These are phyloP conservation scores for Sugiyamaella japonica DNA, from an alignment of 1,139 yeast species.

Conservation along the genomic window DNA sequence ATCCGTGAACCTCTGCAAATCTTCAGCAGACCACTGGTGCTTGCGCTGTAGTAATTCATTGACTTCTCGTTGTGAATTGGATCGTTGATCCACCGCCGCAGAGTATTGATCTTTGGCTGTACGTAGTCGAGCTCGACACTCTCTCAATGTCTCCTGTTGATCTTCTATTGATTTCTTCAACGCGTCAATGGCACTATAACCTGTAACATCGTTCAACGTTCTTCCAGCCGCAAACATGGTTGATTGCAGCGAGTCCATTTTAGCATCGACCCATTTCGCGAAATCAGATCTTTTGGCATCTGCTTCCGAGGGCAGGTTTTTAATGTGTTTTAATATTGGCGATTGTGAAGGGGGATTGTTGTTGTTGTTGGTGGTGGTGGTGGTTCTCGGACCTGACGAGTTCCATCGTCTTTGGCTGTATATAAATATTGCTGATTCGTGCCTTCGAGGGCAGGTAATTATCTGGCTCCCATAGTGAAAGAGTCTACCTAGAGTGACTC, in stretches of 20 bases:
- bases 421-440: too few species aligned
- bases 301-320: conserved; percentile 46
- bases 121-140: conserved; percentile 52
- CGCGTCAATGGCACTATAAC: conserved; percentile 78
- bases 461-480: too few species aligned
- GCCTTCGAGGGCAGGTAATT: too few species aligned
- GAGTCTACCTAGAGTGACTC: too few species aligned
- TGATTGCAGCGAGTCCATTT: conserved; percentile 64
- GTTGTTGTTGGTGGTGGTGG: not conserved
- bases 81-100: conserved; percentile 63
- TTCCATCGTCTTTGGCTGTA: too few species aligned
- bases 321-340: conserved; percentile 19
- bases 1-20: conserved; percentile 80
- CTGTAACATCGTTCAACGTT: conserved; percentile 86
- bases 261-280: conserved; percentile 55
- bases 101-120: conserved; percentile 55
- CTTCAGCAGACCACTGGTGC: conserved; percentile 73
- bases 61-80: conserved; percentile 77
- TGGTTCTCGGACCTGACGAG: not conserved
- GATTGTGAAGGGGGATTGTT: not conserved
- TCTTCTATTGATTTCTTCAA: conserved; percentile 61
- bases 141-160: conserved; percentile 49
- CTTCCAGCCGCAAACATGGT: conserved; percentile 69
- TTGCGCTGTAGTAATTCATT: conserved; percentile 87
- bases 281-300: conserved; percentile 48